A percentile compares a stretch with the other conserved stretches of the same genome.
phyloP scores from a whole-genome alignment of 2,329 filamentous ascomycete species.

The Penicillium decumbens region DNA sequence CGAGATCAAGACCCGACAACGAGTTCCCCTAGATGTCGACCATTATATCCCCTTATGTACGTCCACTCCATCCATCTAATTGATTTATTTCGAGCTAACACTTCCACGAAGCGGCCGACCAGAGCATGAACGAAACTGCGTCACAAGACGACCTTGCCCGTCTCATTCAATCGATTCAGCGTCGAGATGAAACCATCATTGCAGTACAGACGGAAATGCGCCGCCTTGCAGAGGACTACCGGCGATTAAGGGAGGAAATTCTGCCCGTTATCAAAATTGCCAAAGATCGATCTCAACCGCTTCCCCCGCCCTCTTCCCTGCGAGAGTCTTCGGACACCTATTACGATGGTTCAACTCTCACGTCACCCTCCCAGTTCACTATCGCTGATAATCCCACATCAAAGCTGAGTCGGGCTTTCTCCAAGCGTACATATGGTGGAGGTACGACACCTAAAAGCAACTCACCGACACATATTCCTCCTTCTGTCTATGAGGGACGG shows the following conservation, averaged over 20 bases:
- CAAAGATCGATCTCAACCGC: constrained; percentile 85
- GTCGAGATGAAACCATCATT: constrained; percentile 85
- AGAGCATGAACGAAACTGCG: constrained; percentile 78
- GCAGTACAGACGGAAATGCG: constrained; percentile 78
- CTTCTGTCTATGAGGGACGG: constrained; percentile 63
- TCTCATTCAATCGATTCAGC: constrained; percentile 79
- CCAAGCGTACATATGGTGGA: constrained; percentile 66
- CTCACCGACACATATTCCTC: constrained; percentile 67
- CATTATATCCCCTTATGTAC: constrained; percentile 90
- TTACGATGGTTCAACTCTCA: constrained; percentile 40
- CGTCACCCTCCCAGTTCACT: constrained; percentile 29
- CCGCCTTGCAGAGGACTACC: constrained; percentile 80
- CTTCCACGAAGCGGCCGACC: constrained; percentile 68
- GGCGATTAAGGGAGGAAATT: constrained; percentile 82
- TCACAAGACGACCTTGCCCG: constrained; percentile 91
- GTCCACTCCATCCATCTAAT: constrained; percentile 29
- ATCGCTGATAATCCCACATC: constrained; percentile 46
- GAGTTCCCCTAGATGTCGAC: constrained; percentile 83
- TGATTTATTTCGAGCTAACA: constrained; percentile 7
- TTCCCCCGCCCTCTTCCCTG: constrained; percentile 56
- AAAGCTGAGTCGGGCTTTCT: constrained; percentile 64
- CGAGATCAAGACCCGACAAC: constrained; percentile 90
- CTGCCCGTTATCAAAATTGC: constrained; percentile 82
- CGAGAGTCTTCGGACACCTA: constrained; percentile 19
- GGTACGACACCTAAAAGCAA: constrained; percentile 68